Evolutionary conservation across 106 monocot species (phyloP).

Genomic region (Acorus gramineus): DNA sequence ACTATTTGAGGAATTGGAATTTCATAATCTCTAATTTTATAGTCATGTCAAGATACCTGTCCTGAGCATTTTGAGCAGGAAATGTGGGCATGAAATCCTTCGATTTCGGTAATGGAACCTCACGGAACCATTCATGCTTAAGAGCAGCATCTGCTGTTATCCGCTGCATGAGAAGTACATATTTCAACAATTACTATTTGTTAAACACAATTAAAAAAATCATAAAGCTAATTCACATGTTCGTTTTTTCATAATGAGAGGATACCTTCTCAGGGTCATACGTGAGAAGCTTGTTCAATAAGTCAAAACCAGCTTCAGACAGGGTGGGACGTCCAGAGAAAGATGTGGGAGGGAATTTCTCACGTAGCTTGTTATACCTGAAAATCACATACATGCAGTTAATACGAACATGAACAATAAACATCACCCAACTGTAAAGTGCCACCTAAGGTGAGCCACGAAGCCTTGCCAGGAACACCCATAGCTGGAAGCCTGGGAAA

Average conservation of each 20-base stretch:
- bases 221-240: too few species aligned
- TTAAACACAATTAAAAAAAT: background rate
- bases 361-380: slow-evolving; percentile 53
- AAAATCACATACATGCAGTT: slow-evolving; percentile 3
- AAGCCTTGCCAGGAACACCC: too few species aligned
- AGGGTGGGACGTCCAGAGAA: slow-evolving; percentile 61
- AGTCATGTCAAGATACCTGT: slow-evolving; percentile 33
- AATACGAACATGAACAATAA: slow-evolving; percentile 1
- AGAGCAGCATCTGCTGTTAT: slow-evolving; percentile 69
- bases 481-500: too few species aligned
- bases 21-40: too few species aligned
- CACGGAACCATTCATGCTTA: slow-evolving; percentile 58
- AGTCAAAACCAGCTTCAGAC: slow-evolving; percentile 71
- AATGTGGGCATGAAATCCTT: slow-evolving; percentile 84
- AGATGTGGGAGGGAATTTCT: slow-evolving; percentile 50
- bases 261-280: slow-evolving; percentile 79
- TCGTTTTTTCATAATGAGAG: too few species aligned
- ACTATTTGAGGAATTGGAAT: background rate
- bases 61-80: slow-evolving; percentile 54
- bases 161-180: slow-evolving; percentile 22
- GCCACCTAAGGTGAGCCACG: too few species aligned
- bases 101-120: slow-evolving; percentile 72
- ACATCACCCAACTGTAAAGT: too few species aligned
- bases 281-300: slow-evolving; percentile 58
- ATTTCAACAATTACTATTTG: background rate